Percentiles rank a stretch among this genome's conserved stretches.
These are phyloP conservation scores for Aspergillus caelatus DNA, from an alignment of 2,329 filamentous ascomycete species.

Conservation along the genomic window DNA sequence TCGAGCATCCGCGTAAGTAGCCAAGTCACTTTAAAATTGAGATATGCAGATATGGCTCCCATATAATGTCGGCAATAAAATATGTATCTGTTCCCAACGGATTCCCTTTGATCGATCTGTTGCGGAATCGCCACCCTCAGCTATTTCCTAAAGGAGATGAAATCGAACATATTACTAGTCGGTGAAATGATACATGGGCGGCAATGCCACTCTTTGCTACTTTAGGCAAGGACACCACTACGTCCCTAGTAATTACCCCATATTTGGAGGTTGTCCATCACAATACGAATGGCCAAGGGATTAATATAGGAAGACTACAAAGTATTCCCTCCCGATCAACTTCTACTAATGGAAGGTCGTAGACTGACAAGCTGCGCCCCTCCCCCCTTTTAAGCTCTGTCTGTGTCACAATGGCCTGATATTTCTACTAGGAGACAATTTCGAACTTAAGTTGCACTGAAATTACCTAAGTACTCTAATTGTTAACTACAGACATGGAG, in stretches of 20 bases:
- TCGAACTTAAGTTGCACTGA: not conserved
- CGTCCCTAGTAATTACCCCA: not conserved
- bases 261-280: not conserved
- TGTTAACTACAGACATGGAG: not conserved
- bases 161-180: not conserved
- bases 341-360: not conserved
- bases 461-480: not conserved
- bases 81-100: not conserved
- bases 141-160: not conserved
- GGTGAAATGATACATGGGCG: not conserved
- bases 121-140: not conserved
- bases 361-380: not conserved
- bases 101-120: not conserved
- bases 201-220: not conserved
- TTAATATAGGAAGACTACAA: not conserved
- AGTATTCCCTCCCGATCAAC: not conserved
- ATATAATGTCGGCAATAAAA: not conserved
- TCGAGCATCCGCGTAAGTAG: not conserved
- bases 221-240: not conserved
- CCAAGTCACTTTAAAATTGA: not conserved
- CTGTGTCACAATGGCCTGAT: constrained; percentile 4
- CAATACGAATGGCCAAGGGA: not conserved
- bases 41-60: not conserved
- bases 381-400: not conserved
- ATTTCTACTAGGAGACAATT: not conserved